Conservation (phyloP, 1,284 basidiomycete species). For the Boletus hoseneyae region DNA sequence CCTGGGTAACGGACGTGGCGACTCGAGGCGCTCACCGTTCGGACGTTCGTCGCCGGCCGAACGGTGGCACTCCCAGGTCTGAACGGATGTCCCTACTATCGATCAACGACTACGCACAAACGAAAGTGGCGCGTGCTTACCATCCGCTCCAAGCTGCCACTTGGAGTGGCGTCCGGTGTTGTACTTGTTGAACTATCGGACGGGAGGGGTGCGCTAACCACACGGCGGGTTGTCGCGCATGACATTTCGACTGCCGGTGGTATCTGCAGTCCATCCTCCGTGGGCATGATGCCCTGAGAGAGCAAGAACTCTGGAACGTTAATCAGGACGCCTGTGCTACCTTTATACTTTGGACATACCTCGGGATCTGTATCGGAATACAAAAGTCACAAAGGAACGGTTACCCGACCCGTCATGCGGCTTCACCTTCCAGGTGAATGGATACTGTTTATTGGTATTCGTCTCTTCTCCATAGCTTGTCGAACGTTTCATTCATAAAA, state of each 20-base stretch:
- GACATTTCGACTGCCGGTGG: not conserved
- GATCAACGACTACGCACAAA: not conserved
- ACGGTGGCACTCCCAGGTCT: constrained; percentile 3
- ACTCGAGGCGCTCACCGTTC: constrained; percentile 15
- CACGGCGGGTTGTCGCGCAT: constrained; percentile 10
- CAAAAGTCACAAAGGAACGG: constrained; percentile 54
- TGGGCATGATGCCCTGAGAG: constrained; percentile 22
- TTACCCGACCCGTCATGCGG: constrained; percentile 39
- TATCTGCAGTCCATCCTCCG: constrained; percentile 3
- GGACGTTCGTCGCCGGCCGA: not conserved
- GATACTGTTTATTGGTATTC: constrained; percentile 37
- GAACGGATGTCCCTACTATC: constrained; percentile 11
- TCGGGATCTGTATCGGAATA: constrained; percentile 52
- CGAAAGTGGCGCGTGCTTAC: constrained; percentile 6
- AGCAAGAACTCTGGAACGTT: constrained; percentile 19
- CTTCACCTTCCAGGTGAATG: constrained; percentile 49
- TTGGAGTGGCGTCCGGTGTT: not conserved
- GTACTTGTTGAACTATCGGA: not conserved
- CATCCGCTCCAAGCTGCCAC: not conserved
- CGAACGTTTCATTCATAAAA: constrained; percentile 1
- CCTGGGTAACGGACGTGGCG: constrained; percentile 10
- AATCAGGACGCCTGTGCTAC: not conserved
- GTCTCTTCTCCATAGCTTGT: constrained; percentile 42
- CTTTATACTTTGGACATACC: constrained; percentile 33
- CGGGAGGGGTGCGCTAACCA: constrained; percentile 9